Conservation (phyloP, 208 protist genomes). For the Leishmania lainsoni region DNA sequence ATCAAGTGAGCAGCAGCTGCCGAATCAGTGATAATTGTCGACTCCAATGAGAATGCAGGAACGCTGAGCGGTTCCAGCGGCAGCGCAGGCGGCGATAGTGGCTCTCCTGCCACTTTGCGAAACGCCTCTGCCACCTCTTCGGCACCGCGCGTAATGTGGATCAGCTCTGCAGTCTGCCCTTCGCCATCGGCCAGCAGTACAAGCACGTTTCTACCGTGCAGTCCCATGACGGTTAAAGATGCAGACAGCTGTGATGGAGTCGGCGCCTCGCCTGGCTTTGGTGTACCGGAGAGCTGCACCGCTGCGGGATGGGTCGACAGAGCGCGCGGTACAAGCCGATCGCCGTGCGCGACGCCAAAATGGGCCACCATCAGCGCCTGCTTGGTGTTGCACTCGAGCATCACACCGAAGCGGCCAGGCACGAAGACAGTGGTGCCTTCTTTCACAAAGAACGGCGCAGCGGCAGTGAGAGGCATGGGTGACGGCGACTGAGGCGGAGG, state of each 20-base stretch:
- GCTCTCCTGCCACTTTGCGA: conserved; percentile 23
- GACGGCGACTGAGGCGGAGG: neutral
- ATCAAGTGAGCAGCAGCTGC: neutral
- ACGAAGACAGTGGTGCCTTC: conserved; percentile 33
- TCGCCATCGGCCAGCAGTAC: conserved; percentile 43
- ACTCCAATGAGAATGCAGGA: neutral
- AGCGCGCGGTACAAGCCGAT: conserved; percentile 23
- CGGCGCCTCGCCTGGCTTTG: neutral
- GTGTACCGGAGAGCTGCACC: neutral
- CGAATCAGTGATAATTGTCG: neutral
- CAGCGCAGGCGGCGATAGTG: conserved; percentile 21
- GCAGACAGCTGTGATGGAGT: neutral
- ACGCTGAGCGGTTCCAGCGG: conserved; percentile 19
- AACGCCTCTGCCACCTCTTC: conserved; percentile 35
- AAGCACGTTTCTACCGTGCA: conserved; percentile 40
- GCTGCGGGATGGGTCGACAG: neutral
- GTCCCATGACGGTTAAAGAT: conserved; percentile 39
- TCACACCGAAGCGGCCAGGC: conserved; percentile 39
- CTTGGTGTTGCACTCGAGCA: conserved; percentile 41
- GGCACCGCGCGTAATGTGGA: conserved; percentile 18
- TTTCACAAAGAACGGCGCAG: conserved; percentile 31
- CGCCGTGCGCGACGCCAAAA: conserved; percentile 22
- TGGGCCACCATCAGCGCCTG: conserved; percentile 16
- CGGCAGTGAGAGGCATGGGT: neutral
- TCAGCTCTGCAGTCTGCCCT: conserved; percentile 19